These are phyloP conservation scores for Mallotus nudiflorus DNA, from an alignment of 345 rosid genomes.

Conservation along the genomic window DNA sequence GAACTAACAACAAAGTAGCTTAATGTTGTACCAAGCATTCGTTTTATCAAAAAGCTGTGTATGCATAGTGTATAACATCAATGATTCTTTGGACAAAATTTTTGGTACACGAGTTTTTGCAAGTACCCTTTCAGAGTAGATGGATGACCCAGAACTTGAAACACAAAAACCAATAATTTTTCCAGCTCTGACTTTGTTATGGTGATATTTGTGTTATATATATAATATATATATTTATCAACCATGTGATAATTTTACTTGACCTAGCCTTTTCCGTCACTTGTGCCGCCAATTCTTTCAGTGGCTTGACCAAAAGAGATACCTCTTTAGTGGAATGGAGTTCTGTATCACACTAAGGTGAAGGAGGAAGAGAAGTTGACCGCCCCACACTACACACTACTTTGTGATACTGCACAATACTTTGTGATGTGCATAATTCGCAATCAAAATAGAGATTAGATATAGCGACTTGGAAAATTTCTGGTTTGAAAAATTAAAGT, in stretches of 20 bases:
- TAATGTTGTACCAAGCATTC: too few species aligned
- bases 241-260: not conserved
- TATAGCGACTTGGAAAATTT: too few species aligned
- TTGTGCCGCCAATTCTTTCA: slow-evolving; percentile 29
- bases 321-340: slow-evolving; percentile 13
- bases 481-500: too few species aligned
- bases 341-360: slow-evolving; percentile 18
- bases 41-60: too few species aligned
- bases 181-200: slow-evolving; percentile 4
- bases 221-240: too few species aligned
- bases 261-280: slow-evolving; percentile 37
- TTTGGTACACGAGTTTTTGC: not conserved
- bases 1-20: too few species aligned
- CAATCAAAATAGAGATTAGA: too few species aligned
- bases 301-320: slow-evolving; percentile 1
- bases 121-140: not conserved
- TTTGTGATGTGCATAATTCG: too few species aligned
- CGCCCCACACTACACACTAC: too few species aligned
- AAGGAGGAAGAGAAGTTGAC: not conserved
- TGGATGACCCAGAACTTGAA: not conserved
- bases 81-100: not conserved
- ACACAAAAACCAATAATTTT: not conserved
- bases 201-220: not conserved
- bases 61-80: too few species aligned
- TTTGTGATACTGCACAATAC: too few species aligned